Conservation (phyloP, 2,329 filamentous ascomycete species). For the Juglanconis oblonga region DNA sequence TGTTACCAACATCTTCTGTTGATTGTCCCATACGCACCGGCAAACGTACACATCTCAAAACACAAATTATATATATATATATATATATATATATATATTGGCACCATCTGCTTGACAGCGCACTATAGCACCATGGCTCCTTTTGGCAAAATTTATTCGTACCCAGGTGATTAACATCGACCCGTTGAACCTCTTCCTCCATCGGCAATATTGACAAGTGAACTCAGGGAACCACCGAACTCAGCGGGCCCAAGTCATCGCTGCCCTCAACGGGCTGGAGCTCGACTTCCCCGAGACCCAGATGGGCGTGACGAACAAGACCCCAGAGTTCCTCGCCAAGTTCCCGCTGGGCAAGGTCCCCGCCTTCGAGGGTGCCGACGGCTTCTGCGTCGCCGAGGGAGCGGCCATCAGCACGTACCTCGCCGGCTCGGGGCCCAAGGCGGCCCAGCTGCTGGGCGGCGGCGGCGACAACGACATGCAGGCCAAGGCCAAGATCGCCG, state of each 20-base stretch:
- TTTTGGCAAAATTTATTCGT: conserved; percentile 37
- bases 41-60: no score
- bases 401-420: conserved; percentile 46
- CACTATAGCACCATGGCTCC: conserved; percentile 31
- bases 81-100: no score
- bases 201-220: no score
- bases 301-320: conserved; percentile 39
- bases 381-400: conserved; percentile 42
- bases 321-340: conserved; percentile 45
- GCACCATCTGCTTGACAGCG: no score
- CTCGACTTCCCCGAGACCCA: conserved; percentile 36
- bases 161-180: conserved; percentile 20
- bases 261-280: conserved; percentile 37
- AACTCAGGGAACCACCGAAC: conserved; percentile 31
- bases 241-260: conserved; percentile 32
- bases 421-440: conserved; percentile 41
- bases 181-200: no score
- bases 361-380: conserved; percentile 44
- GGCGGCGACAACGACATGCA: conserved; percentile 26
- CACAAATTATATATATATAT: no score
- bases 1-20: no score
- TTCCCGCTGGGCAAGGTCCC: conserved; percentile 53
- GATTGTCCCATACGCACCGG: no score
- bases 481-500: conserved; percentile 38
- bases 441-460: conserved; percentile 41